Conservation (phyloP, 2,329 filamentous ascomycete genomes). For the Corynespora cassiicola region DNA sequence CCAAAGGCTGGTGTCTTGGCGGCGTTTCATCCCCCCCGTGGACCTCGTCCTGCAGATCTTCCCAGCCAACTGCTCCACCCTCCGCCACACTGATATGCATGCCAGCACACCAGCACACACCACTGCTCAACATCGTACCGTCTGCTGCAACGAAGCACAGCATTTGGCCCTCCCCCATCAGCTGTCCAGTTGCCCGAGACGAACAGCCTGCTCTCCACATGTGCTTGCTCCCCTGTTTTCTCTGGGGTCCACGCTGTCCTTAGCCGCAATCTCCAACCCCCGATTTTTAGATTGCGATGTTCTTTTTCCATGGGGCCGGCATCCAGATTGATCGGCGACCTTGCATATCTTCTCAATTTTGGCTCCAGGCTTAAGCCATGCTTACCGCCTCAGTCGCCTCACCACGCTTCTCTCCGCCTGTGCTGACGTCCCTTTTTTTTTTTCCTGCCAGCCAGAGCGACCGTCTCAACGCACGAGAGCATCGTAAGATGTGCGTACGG, state of each 20-base stretch:
- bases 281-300: slow-evolving; percentile 15
- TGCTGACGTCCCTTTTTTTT: too few relatives aligned
- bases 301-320: background rate
- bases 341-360: background rate
- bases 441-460: background rate
- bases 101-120: slow-evolving; percentile 27
- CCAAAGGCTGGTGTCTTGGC: slow-evolving; percentile 19
- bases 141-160: slow-evolving; percentile 2
- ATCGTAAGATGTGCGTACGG: slow-evolving; percentile 4
- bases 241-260: slow-evolving; percentile 4
- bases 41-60: slow-evolving; percentile 31
- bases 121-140: slow-evolving; percentile 23
- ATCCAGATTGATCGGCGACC: slow-evolving; percentile 3
- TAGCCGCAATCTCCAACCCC: slow-evolving; percentile 17
- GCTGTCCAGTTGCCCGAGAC: background rate
- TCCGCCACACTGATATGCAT: slow-evolving; percentile 23
- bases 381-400: too few relatives aligned
- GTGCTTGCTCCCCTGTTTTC: slow-evolving; percentile 2
- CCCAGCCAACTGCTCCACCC: slow-evolving; percentile 23
- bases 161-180: slow-evolving; percentile 1
- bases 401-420: too few relatives aligned
- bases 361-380: too few relatives aligned
- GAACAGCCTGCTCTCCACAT: too few relatives aligned
- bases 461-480: slow-evolving; percentile 4
- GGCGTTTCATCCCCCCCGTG: slow-evolving; percentile 22